Conservation (phyloP, 768 basidiomycete genomes). For the Tulasnella sp. region DNA sequence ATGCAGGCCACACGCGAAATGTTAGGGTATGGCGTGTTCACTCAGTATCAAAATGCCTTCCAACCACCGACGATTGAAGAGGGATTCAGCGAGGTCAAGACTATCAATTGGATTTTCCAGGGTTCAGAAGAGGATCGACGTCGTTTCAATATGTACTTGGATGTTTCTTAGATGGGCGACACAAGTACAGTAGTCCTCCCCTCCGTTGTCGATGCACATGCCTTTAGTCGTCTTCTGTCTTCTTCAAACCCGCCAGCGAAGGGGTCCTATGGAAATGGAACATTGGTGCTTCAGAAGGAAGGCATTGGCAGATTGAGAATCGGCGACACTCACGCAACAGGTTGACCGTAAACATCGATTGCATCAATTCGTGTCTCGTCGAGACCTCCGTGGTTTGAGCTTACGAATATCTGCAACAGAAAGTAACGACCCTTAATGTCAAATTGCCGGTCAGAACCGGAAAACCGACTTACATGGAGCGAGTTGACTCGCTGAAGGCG, state of each 20-base stretch:
- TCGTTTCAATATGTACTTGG: conserved; percentile 20
- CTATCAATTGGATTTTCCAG: conserved; percentile 72
- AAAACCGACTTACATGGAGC: conserved; percentile 47
- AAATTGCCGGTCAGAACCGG: neutral
- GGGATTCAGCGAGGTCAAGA: conserved; percentile 69
- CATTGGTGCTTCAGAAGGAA: neutral
- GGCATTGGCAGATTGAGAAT: neutral
- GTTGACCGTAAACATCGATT: conserved; percentile 55
- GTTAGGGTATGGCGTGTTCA: conserved; percentile 54
- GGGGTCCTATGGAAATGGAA: conserved; percentile 33
- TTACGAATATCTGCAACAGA: conserved; percentile 53
- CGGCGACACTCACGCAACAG: conserved; percentile 44
- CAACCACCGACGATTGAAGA: conserved; percentile 61
- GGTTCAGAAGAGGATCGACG: conserved; percentile 60
- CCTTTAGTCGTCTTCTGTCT: conserved; percentile 20
- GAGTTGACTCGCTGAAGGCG: conserved; percentile 62
- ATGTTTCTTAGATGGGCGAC: neutral
- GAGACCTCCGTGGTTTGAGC: conserved; percentile 53
- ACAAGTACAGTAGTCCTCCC: neutral
- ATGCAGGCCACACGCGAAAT: conserved; percentile 44
- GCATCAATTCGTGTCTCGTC: conserved; percentile 61
- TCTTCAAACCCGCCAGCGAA: conserved; percentile 33
- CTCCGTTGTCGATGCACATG: neutral
- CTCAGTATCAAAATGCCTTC: conserved; percentile 39
- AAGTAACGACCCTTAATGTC: neutral